A percentile compares a stretch with the other conserved stretches of the same genome.
phyloP scores from a whole-genome alignment of 352 stramenopile genomes.

The Globisporangium uncinulatum region DNA sequence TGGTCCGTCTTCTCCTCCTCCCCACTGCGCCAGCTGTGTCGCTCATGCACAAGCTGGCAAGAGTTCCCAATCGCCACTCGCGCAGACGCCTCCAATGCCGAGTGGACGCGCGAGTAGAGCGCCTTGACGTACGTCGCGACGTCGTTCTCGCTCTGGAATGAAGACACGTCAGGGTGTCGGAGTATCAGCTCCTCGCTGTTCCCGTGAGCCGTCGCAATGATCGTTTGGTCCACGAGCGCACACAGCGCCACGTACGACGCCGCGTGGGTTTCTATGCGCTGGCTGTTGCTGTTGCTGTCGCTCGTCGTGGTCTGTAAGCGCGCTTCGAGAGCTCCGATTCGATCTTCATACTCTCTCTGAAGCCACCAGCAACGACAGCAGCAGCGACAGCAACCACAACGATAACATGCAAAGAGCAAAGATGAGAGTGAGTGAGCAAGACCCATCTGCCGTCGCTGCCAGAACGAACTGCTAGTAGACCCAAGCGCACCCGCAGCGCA shows the following conservation, averaged over 20 bases:
- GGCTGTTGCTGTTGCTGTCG: slow-evolving; percentile 2
- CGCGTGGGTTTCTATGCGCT: slow-evolving; percentile 3
- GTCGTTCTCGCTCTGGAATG: slow-evolving; percentile 24
- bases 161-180: slow-evolving; percentile 18
- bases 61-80: background rate
- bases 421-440: background rate
- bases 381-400: too few species aligned
- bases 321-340: slow-evolving; percentile 27
- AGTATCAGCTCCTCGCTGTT: background rate
- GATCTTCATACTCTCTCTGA: slow-evolving; percentile 32
- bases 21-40: too few species aligned
- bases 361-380: background rate
- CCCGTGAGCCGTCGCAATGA: background rate
- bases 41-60: background rate
- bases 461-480: background rate
- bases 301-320: slow-evolving; percentile 17
- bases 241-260: slow-evolving; percentile 44
- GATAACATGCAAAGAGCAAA: background rate
- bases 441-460: background rate
- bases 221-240: slow-evolving; percentile 29
- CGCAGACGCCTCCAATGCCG: background rate
- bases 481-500: slow-evolving; percentile 27
- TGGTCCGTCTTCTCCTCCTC: too few species aligned
- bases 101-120: slow-evolving; percentile 31
- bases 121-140: slow-evolving; percentile 28